These are phyloP conservation scores for Breynia disticha DNA, from an alignment of 441 rosid species.

Conservation along the genomic window DNA sequence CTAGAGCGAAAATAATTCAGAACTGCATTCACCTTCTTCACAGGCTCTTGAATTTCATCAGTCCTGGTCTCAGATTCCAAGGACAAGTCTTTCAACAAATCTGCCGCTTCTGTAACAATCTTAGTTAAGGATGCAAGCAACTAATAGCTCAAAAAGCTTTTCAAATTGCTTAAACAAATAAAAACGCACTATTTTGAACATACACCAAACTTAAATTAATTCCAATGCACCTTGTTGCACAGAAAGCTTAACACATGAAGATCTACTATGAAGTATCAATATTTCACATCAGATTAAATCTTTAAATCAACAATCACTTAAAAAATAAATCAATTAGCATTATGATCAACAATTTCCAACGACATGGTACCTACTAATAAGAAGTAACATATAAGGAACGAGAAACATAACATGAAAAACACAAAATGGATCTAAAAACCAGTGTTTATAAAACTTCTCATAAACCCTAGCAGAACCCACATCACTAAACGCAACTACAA, in stretches of 20 bases:
- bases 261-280: too few relatives aligned
- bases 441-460: neutral
- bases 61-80: conserved; percentile 56
- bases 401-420: neutral
- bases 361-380: too few relatives aligned
- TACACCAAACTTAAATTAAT: too few relatives aligned
- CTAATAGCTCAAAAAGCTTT: neutral
- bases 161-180: too few relatives aligned
- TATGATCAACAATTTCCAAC: too few relatives aligned
- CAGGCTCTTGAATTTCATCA: conserved; percentile 48
- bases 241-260: too few relatives aligned
- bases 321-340: too few relatives aligned
- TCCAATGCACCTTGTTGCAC: too few relatives aligned
- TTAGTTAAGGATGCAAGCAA: conserved; percentile 37
- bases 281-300: too few relatives aligned
- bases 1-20: neutral
- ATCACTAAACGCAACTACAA: neutral
- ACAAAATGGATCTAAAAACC: neutral
- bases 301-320: too few relatives aligned
- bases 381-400: neutral
- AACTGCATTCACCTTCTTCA: conserved; percentile 41
- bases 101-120: conserved; percentile 56
- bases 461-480: conserved; percentile 8
- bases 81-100: conserved; percentile 63
- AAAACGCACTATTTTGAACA: too few relatives aligned